Percentiles rank a stretch among this genome's conserved stretches.
Evolutionary conservation across 768 basidiomycete genomes (phyloP).

Genomic region (Stropharia rugosoannulata): DNA sequence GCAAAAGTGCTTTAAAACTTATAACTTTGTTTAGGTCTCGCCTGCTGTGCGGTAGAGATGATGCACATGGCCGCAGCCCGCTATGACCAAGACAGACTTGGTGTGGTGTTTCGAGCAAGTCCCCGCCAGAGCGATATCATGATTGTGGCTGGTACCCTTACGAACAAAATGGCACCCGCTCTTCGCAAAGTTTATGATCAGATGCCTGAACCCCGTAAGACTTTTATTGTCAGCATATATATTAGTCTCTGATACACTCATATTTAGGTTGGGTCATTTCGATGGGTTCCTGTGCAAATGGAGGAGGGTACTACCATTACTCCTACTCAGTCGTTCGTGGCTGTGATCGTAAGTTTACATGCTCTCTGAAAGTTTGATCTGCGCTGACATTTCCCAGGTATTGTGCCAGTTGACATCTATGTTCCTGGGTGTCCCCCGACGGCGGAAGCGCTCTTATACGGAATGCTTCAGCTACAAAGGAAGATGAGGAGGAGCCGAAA

Average conservation of each 20-base stretch:
- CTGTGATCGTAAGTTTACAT: constrained; percentile 75
- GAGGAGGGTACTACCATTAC: constrained; percentile 96
- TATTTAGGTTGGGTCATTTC: constrained; percentile 93
- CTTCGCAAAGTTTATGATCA: constrained; percentile 96
- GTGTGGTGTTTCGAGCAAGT: constrained; percentile 98
- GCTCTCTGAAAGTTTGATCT: neutral
- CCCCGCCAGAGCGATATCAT: constrained; percentile 97
- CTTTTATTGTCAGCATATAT: constrained; percentile 4
- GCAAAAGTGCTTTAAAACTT: constrained; percentile 1
- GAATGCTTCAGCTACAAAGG: constrained; percentile 94
- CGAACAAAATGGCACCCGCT: constrained; percentile 99
- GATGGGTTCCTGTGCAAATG: constrained; percentile 99
- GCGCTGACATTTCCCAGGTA: constrained; percentile 47
- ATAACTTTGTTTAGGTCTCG: constrained; percentile 63
- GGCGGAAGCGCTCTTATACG: constrained; percentile 96
- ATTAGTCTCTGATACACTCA: neutral
- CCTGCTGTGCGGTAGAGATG: constrained; percentile 99
- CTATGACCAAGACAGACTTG: constrained; percentile 97
- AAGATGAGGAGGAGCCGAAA: constrained; percentile 93
- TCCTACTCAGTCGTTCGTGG: constrained; percentile 99
- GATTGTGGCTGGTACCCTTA: constrained; percentile 98
- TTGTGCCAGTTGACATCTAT: constrained; percentile 98
- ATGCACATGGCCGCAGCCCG: constrained; percentile 99
- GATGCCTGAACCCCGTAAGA: constrained; percentile 93
- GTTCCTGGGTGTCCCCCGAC: constrained; percentile 95